Evolutionary conservation across 306 rosid genomes (phyloP), one percentile per base, ranked within the genome.

Genomic region (Acacia crassicarpa): DNA sequence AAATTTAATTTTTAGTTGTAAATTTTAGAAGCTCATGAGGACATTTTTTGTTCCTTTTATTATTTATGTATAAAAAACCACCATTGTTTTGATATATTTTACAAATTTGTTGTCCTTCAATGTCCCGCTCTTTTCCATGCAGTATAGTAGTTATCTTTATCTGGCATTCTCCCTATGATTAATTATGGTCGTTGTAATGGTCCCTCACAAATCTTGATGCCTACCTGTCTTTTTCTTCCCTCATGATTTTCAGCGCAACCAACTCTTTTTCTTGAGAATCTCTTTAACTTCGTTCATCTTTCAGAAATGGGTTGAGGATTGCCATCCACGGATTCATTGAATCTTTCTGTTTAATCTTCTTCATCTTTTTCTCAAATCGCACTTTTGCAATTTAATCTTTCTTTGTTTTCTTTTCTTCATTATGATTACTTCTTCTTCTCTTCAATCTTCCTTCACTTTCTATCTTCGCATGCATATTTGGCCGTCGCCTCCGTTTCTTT

Each of bases 271-370:
- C 65, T 76, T 3, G 7, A 40, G 41, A 71, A 13, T 41, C 27
- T 15, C 32, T 9, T 71, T 9, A 58, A 58, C 69, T 40, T 22
- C 40, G 0, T 72, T 51, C 22, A 40, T 10, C 48, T 44, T 30
- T 8, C 5, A 44, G 51, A 43, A 51, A 61, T 75, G 67, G 54
- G 4, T 41, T 58, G 43, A 11, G 46, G 67, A 73, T 73, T n/a
- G 13, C 81, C 73, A 80, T 75, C 83, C 44, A 16, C 63, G 59
- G 65, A 72, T 48, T 82, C 40, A 71, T 61, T 78, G 33, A 45
- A 56, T 41, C 38, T 45, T 13, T 22, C 45, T 2, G 43, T 33
- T 44, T 11, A 2, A 16, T 51, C 58, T 1, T 68, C 51, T 3
- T 40, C 74, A 20, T 38, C 69, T 63, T 35, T 6, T 45, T 80